Base-by-base conservation (phyloP, 805 yeast species). In the Wickerhamomyces sydowiorum region DNA sequence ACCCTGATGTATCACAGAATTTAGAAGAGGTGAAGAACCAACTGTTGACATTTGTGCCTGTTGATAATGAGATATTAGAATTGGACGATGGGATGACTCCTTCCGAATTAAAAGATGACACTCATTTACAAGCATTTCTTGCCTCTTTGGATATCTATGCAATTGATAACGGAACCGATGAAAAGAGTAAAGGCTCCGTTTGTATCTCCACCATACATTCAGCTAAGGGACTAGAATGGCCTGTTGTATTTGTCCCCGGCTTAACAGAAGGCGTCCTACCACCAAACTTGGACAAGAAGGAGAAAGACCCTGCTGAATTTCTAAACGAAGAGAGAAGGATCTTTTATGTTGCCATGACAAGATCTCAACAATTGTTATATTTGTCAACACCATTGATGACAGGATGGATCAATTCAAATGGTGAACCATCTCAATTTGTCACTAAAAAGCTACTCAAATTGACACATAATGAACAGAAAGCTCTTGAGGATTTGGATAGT, bases 211-310 rank as follows among this genome's bases (percentile, higher is more conserved):
- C 98, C 0, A 83, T 91, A 12, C 99, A 91, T 58, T 87, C 89
- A 0, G 80, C 97, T 1, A 91, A 91, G 59, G 99, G 99, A 1
- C 67, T 90, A 2, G 99, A 91, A 58, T 91, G 98, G 97, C 91
- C 96, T 0, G 77, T 86, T 13, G 97, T 91, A 0, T 86, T 87
- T 56, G 75, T 87, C 12, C 88, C 95, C 0, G 83, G 86, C 0
- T 62, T 86, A 15, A 68, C 75, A 25, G 86, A 84, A 37, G 82
- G 84, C 1, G 60, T 76, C 13, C 63, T 86, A 12, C 96, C 96
- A 0, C 76, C 82, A 4, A 53, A 60, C 2, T 73, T 72, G 54
- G 76, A 77, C 0, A 60, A 54, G 0, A 61, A 57, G 21, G 48
- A 56, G 21, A 51, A 54, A 30, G 54, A 50, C 19, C 43, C 46